Conservation (phyloP, 768 basidiomycete species). For the Grammothele lineata region DNA sequence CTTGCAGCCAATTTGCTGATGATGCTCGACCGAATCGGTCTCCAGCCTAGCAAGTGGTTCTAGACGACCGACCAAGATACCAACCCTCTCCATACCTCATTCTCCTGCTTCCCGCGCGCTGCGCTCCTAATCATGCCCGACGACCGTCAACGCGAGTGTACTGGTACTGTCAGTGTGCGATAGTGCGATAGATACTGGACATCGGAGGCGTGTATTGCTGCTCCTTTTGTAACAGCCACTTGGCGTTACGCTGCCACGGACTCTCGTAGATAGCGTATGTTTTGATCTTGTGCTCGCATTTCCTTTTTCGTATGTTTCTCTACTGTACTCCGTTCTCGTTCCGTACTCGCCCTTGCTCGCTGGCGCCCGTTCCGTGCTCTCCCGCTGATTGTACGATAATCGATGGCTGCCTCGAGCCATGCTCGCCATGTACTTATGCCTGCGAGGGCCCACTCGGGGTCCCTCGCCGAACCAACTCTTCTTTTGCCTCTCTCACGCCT, state of each 20-base stretch:
- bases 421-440: background rate
- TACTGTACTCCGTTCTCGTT: background rate
- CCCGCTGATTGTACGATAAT: background rate
- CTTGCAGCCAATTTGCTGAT: too few species aligned
- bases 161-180: background rate
- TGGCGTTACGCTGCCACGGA: background rate
- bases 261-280: background rate
- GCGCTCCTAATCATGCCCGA: background rate
- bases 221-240: background rate
- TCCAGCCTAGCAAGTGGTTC: conserved; percentile 56
- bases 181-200: background rate
- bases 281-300: background rate
- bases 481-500: background rate
- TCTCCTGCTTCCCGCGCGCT: too few species aligned
- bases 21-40: conserved; percentile 52
- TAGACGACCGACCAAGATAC: conserved; percentile 16
- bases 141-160: background rate
- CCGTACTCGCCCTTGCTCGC: background rate
- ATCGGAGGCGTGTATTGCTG: background rate
- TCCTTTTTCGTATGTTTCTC: background rate
- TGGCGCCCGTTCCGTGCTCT: background rate
- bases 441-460: background rate
- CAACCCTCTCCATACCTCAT: background rate
- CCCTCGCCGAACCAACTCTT: conserved; percentile 1
- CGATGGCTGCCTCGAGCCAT: background rate